Conservation (phyloP, 495 filamentous ascomycete species). For the Trichoderma erinaceum region DNA sequence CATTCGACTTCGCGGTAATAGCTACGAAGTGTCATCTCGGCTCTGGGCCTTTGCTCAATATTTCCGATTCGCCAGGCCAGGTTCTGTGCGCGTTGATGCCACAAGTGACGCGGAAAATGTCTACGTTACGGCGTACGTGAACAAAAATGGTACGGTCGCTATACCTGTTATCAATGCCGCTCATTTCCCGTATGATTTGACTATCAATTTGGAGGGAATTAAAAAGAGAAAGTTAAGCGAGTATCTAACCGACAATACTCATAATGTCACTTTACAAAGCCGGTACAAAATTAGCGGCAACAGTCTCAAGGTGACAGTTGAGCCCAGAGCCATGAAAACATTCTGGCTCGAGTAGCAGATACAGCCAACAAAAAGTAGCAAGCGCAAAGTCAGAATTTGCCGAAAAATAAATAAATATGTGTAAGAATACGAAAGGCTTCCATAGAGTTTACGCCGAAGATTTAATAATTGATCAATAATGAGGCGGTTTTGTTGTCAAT, state of each 20-base stretch:
- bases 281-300: neutral
- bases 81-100: constrained; percentile 32
- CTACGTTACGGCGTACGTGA: constrained; percentile 39
- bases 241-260: constrained; percentile 14
- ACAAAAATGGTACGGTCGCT: constrained; percentile 38
- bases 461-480: too few species aligned
- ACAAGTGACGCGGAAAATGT: constrained; percentile 24
- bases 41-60: constrained; percentile 46
- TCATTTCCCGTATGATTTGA: constrained; percentile 26
- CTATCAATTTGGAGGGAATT: constrained; percentile 18
- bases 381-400: too few species aligned
- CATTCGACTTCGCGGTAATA: constrained; percentile 28
- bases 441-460: too few species aligned
- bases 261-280: constrained; percentile 13
- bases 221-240: constrained; percentile 10
- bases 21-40: constrained; percentile 33
- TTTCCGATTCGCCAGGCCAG: constrained; percentile 37
- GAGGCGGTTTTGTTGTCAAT: too few species aligned
- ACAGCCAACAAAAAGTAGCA: neutral
- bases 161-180: constrained; percentile 36
- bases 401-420: too few species aligned
- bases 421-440: too few species aligned
- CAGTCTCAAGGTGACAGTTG: constrained; percentile 8
- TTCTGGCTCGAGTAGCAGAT: constrained; percentile 15
- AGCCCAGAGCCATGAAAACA: constrained; percentile 15